A percentile compares a stretch with the other conserved stretches of the same genome.
phyloP scores from a whole-genome alignment of 73 alveolate species.

The Diophrys appendiculata region DNA sequence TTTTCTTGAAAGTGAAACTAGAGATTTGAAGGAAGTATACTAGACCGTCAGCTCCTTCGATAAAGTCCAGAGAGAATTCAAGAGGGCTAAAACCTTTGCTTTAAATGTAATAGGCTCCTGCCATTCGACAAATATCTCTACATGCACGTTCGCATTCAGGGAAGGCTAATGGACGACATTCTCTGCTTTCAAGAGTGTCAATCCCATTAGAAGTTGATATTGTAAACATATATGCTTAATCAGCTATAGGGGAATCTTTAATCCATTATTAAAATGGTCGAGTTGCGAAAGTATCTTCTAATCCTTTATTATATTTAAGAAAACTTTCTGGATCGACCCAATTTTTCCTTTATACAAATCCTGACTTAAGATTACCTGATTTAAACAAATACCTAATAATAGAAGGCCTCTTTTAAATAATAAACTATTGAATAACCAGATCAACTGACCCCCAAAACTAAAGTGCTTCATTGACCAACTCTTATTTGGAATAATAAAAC shows the following conservation, averaged over 20 bases:
- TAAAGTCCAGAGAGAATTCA: too few species aligned
- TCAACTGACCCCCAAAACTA: neutral
- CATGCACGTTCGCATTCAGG: too few species aligned
- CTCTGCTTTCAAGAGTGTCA: neutral
- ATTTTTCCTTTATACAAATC: too few species aligned
- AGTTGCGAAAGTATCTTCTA: neutral
- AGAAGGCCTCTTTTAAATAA: neutral
- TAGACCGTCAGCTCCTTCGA: too few species aligned
- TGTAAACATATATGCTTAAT: neutral
- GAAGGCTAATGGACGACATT: neutral
- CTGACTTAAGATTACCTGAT: neutral
- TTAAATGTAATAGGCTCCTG: too few species aligned
- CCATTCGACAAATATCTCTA: too few species aligned
- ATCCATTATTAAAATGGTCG: too few species aligned
- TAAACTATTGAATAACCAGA: too few species aligned
- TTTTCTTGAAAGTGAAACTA: too few species aligned
- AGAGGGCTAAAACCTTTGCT: too few species aligned
- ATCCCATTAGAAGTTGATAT: neutral
- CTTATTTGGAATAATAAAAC: neutral
- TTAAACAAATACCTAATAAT: neutral
- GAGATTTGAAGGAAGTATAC: too few species aligned
- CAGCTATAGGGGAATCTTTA: neutral
- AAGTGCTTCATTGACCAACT: neutral
- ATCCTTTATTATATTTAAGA: neutral
- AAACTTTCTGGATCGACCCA: too few species aligned